phyloP scores from a whole-genome alignment of 257 asterid genomes.

The Nemophila menziesii region DNA sequence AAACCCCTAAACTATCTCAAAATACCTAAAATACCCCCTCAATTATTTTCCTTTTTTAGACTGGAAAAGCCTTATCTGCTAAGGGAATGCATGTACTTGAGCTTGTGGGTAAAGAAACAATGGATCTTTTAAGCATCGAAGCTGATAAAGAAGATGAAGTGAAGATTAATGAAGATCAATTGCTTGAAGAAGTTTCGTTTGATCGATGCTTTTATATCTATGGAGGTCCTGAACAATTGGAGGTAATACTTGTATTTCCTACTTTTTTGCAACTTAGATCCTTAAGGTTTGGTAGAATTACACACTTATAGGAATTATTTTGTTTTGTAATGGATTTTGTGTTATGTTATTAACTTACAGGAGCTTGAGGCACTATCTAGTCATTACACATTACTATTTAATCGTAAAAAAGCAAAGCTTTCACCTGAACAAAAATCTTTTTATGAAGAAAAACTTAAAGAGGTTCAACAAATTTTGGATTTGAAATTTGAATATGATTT shows the following conservation, averaged over 20 bases:
- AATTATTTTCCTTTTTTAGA: conserved; percentile 44
- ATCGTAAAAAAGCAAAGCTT: conserved; percentile 77
- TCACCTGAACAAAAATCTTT: conserved; percentile 60
- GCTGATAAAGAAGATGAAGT: conserved; percentile 42
- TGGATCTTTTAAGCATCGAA: conserved; percentile 80
- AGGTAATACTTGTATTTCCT: conserved; percentile 35
- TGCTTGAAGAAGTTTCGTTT: conserved; percentile 70
- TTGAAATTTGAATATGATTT: conserved; percentile 47
- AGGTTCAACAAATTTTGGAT: conserved; percentile 66
- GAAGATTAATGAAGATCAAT: conserved; percentile 53
- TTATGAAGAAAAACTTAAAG: conserved; percentile 82
- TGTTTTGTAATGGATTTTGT: conserved; percentile 7
- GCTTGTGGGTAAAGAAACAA: conserved; percentile 89
- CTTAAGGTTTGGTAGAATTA: too few relatives aligned
- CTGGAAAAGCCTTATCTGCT: conserved; percentile 77
- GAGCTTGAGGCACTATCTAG: conserved; percentile 93
- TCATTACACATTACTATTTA: conserved; percentile 73
- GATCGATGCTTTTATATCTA: conserved; percentile 96
- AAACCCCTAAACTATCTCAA: too few relatives aligned
- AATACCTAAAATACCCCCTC: too few relatives aligned
- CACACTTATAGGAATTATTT: conserved; percentile 5
- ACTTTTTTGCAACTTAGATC: conserved; percentile 6
- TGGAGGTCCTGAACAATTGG: conserved; percentile 99
- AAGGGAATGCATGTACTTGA: conserved; percentile 93
- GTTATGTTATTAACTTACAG: conserved; percentile 27